Conservation (phyloP, 108 stramenopile species). For the Stephanodiscus minutulus region DNA sequence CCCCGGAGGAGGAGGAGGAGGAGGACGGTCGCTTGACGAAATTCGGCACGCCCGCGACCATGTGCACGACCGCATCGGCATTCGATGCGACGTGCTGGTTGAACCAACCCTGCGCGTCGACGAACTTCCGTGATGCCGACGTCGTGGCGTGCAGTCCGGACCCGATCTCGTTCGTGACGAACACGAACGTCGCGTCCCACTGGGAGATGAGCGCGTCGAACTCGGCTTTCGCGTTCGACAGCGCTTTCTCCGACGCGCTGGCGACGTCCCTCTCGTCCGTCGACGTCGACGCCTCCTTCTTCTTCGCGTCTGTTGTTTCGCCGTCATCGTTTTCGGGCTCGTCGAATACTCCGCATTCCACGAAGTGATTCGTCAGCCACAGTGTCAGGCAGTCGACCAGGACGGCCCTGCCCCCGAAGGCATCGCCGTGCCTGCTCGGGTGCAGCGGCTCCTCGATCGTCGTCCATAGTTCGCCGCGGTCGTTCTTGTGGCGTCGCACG, state of each 20-base stretch:
- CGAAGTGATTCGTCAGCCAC: constrained; percentile 63
- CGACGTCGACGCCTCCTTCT: constrained; percentile 12
- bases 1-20: neutral
- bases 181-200: constrained; percentile 58
- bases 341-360: constrained; percentile 49
- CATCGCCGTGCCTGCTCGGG: constrained; percentile 44
- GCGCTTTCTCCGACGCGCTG: too few species aligned
- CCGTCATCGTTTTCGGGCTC: too few species aligned
- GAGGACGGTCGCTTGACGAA: constrained; percentile 35
- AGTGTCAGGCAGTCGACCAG: constrained; percentile 63
- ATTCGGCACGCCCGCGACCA: constrained; percentile 53
- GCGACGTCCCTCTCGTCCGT: too few species aligned
- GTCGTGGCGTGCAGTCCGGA: constrained; percentile 57
- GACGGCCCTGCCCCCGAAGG: constrained; percentile 46
- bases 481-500: constrained; percentile 52
- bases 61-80: constrained; percentile 47
- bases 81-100: constrained; percentile 54
- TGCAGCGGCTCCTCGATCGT: constrained; percentile 58
- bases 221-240: constrained; percentile 34
- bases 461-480: constrained; percentile 45
- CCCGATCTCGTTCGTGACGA: constrained; percentile 64
- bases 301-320: too few species aligned
- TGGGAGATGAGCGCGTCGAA: constrained; percentile 50
- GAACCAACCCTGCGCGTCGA: constrained; percentile 61
- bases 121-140: constrained; percentile 50